These are phyloP conservation scores for Alternaria sp. DNA, from an alignment of 2,329 filamentous ascomycete species.

Conservation along the genomic window DNA sequence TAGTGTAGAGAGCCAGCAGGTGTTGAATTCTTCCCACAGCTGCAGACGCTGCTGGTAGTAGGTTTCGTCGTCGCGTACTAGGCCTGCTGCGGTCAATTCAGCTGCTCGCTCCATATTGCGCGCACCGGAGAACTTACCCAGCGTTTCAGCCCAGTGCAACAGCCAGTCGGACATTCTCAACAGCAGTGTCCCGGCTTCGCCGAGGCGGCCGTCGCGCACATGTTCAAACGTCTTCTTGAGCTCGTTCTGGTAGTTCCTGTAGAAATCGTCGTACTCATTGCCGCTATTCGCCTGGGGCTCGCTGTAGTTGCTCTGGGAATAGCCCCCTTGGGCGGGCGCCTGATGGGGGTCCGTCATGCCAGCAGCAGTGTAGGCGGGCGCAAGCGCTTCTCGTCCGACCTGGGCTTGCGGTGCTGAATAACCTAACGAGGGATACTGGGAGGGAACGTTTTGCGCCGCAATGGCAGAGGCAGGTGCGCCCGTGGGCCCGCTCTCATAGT, in stretches of 20 bases:
- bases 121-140: conserved; percentile 64
- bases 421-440: conserved; percentile 66
- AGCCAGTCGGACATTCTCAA: conserved; percentile 72
- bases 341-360: conserved; percentile 63
- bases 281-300: conserved; percentile 53
- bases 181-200: conserved; percentile 66
- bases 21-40: conserved; percentile 94
- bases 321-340: conserved; percentile 51
- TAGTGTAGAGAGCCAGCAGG: conserved; percentile 84
- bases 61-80: conserved; percentile 81
- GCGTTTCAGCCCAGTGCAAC: conserved; percentile 68
- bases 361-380: conserved; percentile 60
- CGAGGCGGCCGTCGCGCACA: conserved; percentile 68
- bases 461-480: conserved; percentile 66
- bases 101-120: conserved; percentile 47
- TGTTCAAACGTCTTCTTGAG: conserved; percentile 74
- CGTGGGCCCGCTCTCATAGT: conserved; percentile 71
- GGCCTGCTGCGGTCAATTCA: conserved; percentile 72
- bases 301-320: conserved; percentile 44
- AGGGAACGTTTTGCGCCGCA: conserved; percentile 70
- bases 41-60: conserved; percentile 79
- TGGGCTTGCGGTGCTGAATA: conserved; percentile 70
- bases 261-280: conserved; percentile 70
- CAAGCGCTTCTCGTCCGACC: conserved; percentile 59
- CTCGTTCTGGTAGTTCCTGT: conserved; percentile 66